Base-by-base conservation (phyloP, 177 flowering plant species). In the Tripterygium wilfordii region DNA sequence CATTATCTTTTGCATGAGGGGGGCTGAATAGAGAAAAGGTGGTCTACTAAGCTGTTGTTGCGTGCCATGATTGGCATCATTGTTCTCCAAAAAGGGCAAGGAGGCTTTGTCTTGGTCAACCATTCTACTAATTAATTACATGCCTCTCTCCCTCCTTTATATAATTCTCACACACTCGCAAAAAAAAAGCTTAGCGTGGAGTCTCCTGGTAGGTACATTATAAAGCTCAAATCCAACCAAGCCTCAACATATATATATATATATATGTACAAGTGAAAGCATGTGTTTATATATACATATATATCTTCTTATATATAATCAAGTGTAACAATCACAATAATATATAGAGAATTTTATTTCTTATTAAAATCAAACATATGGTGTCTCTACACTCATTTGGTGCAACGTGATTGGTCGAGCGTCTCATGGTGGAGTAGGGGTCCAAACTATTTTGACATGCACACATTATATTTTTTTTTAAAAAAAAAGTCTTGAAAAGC, bases 31-130 rank as follows among this genome's bases (percentile, higher is more conserved):
- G n/a, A n/a, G n/a, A n/a, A n/a, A n/a, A n/a, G n/a, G n/a, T n/a
- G n/a, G n/a, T n/a, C n/a, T n/a, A n/a, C n/a, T n/a, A n/a, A n/a
- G n/a, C n/a, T n/a, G n/a, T 22, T 48, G 58, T 31, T 49, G 64
- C 45, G 68, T 55, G 61, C 57, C 53, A 65, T 60, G 29, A 56
- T 46, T 3, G 48, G 45, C 18, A 60, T 65, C 42, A 66, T 66
- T 57, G 66, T 57, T 61, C 36, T 51, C 33, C 30, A 18, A 57
- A 57, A 66, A 36, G 58, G 27, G n/a, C n/a, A 26, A 16, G 25
- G 16, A 5, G 7, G 5, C 10, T 28, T 39, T 32, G 38, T 40
- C 48, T 53, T 53, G 36, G 70, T 66, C 70, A 66, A 66, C 70
- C 42, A 12, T 52, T 42, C 6, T 27, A 57, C 59, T 66, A 38